phyloP scores from a whole-genome alignment of 768 basidiomycete genomes.

The Phylloporus arenicola region DNA sequence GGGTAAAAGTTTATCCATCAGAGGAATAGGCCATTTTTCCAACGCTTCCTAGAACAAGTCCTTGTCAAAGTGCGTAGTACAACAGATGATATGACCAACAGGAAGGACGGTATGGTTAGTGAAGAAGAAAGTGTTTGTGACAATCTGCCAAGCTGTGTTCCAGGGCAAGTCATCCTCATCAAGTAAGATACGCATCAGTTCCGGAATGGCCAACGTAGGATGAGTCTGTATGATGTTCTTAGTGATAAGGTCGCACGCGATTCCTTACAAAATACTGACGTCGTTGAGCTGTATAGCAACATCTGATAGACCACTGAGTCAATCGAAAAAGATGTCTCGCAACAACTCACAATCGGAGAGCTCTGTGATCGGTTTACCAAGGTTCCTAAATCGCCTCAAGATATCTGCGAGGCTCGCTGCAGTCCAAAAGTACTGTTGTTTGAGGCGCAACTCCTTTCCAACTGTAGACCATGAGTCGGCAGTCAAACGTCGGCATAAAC shows the following conservation, averaged over 20 bases:
- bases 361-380: constrained; percentile 70
- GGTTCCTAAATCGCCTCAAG: constrained; percentile 86
- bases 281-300: constrained; percentile 96
- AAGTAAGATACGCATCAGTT: constrained; percentile 85
- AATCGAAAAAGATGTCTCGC: neutral
- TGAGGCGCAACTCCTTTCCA: constrained; percentile 83
- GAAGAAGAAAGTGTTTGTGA: constrained; percentile 89
- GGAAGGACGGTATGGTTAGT: constrained; percentile 94
- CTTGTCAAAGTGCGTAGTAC: neutral
- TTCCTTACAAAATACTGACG: constrained; percentile 36
- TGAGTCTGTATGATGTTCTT: constrained; percentile 59
- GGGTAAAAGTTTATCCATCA: constrained; percentile 82
- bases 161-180: constrained; percentile 90
- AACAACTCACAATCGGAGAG: constrained; percentile 69
- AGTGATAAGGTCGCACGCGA: neutral
- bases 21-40: constrained; percentile 89
- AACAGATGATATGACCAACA: constrained; percentile 37
- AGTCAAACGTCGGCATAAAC: neutral
- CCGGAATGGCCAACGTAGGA: constrained; percentile 91
- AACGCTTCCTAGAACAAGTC: constrained; percentile 55
- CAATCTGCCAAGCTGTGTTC: constrained; percentile 83
- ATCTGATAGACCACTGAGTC: constrained; percentile 36
- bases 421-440: constrained; percentile 98
- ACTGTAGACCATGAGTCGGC: constrained; percentile 36
- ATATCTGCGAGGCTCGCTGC: constrained; percentile 86